A percentile compares a stretch with the other conserved stretches of the same genome.
Evolutionary conservation across 2,329 filamentous ascomycete species (phyloP).

Genomic region (Pseudocercospora ulei): DNA sequence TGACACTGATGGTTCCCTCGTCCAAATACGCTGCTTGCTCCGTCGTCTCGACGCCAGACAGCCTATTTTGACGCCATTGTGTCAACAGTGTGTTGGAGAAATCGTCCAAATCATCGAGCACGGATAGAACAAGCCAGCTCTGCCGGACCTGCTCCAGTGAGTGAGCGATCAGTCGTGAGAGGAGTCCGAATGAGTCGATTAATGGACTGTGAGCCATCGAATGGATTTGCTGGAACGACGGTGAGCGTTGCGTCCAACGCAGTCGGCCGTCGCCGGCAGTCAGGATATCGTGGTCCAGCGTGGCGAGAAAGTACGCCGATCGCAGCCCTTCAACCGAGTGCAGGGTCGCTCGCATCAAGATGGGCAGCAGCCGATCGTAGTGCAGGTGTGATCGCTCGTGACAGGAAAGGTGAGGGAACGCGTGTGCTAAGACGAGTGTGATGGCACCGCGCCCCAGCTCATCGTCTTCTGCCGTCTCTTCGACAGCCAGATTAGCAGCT

Average conservation of each 20-base stretch:
- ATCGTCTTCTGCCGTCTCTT: slow-evolving; percentile 46
- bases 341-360: slow-evolving; percentile 57
- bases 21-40: slow-evolving; percentile 56
- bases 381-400: slow-evolving; percentile 51
- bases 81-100: slow-evolving; percentile 58
- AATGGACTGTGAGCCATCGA: slow-evolving; percentile 52
- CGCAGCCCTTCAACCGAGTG: slow-evolving; percentile 64
- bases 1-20: slow-evolving; percentile 54
- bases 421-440: slow-evolving; percentile 64
- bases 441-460: slow-evolving; percentile 46
- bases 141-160: slow-evolving; percentile 51
- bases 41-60: slow-evolving; percentile 61
- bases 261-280: slow-evolving; percentile 48
- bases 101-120: slow-evolving; percentile 55
- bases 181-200: slow-evolving; percentile 56
- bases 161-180: slow-evolving; percentile 57
- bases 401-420: slow-evolving; percentile 61
- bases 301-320: slow-evolving; percentile 63
- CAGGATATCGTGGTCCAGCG: slow-evolving; percentile 57
- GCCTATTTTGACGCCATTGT: slow-evolving; percentile 63
- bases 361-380: slow-evolving; percentile 59
- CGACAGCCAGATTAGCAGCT: slow-evolving; percentile 65
- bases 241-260: slow-evolving; percentile 52
- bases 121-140: slow-evolving; percentile 42
- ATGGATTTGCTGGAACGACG: slow-evolving; percentile 53